Percentiles rank a stretch among this genome's conserved stretches.
Conservation (phyloP, 352 stramenopile genomes). For the Phytopythium helicoides region DNA sequence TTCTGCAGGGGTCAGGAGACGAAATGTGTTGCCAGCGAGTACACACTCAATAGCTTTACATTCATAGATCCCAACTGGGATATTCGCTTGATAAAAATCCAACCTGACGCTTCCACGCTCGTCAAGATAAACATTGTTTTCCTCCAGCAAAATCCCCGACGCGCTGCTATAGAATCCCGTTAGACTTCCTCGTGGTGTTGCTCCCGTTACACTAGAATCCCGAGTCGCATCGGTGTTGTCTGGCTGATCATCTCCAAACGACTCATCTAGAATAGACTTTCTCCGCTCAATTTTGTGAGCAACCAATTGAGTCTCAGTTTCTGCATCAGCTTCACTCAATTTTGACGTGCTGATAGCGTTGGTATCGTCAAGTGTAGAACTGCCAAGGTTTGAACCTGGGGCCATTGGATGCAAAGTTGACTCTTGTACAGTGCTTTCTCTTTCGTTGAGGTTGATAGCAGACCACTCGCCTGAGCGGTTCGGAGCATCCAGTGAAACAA, state of each 20-base stretch:
- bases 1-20: slow-evolving; percentile 28
- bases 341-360: not conserved
- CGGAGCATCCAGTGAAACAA: slow-evolving; percentile 7
- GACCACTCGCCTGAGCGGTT: no score
- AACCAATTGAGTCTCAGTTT: not conserved
- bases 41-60: slow-evolving; percentile 58
- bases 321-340: not conserved
- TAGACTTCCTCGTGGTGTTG: not conserved
- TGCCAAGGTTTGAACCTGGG: slow-evolving; percentile 9
- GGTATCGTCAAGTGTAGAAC: slow-evolving; percentile 14
- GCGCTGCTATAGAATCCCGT: not conserved
- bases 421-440: no score
- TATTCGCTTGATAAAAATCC: slow-evolving; percentile 40
- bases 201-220: not conserved
- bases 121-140: slow-evolving; percentile 58
- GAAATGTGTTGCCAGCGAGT: slow-evolving; percentile 51
- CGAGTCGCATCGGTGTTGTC: not conserved
- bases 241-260: not conserved
- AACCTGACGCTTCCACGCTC: slow-evolving; percentile 52
- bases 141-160: slow-evolving; percentile 34
- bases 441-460: not conserved
- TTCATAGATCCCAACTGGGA: slow-evolving; percentile 47
- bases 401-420: not conserved
- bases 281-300: not conserved
- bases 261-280: slow-evolving; percentile 4